Base-by-base conservation (phyloP, 768 basidiomycete species). In the Russula virescens region DNA sequence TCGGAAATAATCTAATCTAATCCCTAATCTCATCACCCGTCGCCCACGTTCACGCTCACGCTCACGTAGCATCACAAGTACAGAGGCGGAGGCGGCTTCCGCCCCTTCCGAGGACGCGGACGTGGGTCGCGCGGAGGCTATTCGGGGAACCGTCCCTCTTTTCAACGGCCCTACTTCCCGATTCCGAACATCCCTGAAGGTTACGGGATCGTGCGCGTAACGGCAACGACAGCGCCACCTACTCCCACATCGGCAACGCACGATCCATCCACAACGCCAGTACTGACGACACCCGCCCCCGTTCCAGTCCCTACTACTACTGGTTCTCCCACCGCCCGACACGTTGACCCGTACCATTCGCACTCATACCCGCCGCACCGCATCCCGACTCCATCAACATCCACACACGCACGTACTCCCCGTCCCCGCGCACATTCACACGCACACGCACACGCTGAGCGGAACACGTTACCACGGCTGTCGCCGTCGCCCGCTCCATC, bases 81-180 rank as follows among this genome's bases (percentile, higher is more conserved):
- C 45, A n/a, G n/a, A n/a, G 1, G 14, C 14, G 35, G 63, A 31
- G 53, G 58, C 8, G 25, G 21, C 28, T 54, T 18, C 48, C 63
- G 51, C 28, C 51, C 25, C 11, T 40, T 26, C 53, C 63, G 58
- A 16, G 58, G 51, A 2, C 58, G 53, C 2, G 58, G 47, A 19
- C 58, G 58, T n/a, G 53, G 52, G 14, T 9, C 25, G 19, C 58
- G 63, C 19, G 63, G 63, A 26, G 58, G 52, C 4, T 50, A 64
- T 38, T n/a, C 21, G 18, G 58, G 63, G 28, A 26, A 49, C 34
- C 51, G 53, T 26, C 21, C 34, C 3, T 21, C 42, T 43, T 10
- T 21, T 16, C 42, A 34, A 40, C n/a, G 43, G 21, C 35, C 26
- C 7, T 38, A 43, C 9, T 11, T 28, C 4, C n/a, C 38, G 16